A percentile compares a stretch with the other conserved stretches of the same genome.
Evolutionary conservation across 305 asterid genomes (phyloP).

Genomic region (Fraxinus platypoda): DNA sequence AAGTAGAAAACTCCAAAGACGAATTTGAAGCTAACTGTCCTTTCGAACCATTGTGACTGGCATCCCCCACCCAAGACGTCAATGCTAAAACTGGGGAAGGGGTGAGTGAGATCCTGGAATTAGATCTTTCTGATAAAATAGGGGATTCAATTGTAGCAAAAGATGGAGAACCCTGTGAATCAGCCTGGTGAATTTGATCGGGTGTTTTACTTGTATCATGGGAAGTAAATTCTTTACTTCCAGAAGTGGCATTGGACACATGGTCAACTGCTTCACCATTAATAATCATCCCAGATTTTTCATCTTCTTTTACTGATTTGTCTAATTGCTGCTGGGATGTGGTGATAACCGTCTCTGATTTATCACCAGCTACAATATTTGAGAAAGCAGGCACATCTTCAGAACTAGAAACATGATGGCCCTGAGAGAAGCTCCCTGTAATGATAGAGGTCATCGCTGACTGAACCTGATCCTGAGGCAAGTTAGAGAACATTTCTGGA

Average conservation of each 20-base stretch:
- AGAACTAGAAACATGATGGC: slow-evolving; percentile 81
- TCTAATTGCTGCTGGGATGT: slow-evolving; percentile 37
- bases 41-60: slow-evolving; percentile 53
- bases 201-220: slow-evolving; percentile 48
- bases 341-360: slow-evolving; percentile 33
- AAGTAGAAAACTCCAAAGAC: slow-evolving; percentile 57
- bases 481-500: slow-evolving; percentile 87
- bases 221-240: slow-evolving; percentile 51
- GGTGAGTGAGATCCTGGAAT: slow-evolving; percentile 45
- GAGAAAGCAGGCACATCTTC: slow-evolving; percentile 60
- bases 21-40: slow-evolving; percentile 52
- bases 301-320: slow-evolving; percentile 41
- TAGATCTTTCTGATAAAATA: slow-evolving; percentile 69
- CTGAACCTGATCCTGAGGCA: slow-evolving; percentile 78
- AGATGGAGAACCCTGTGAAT: slow-evolving; percentile 58
- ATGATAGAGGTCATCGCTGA: slow-evolving; percentile 81
- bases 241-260: slow-evolving; percentile 49
- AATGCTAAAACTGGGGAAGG: slow-evolving; percentile 78
- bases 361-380: slow-evolving; percentile 36
- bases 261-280: slow-evolving; percentile 57
- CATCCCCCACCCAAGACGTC: slow-evolving; percentile 82
- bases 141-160: slow-evolving; percentile 58
- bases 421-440: slow-evolving; percentile 80
- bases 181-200: slow-evolving; percentile 50
- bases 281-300: slow-evolving; percentile 39